phyloP scores from a whole-genome alignment of 2,329 filamentous ascomycete species.

The Albophoma yamanashiensis region DNA sequence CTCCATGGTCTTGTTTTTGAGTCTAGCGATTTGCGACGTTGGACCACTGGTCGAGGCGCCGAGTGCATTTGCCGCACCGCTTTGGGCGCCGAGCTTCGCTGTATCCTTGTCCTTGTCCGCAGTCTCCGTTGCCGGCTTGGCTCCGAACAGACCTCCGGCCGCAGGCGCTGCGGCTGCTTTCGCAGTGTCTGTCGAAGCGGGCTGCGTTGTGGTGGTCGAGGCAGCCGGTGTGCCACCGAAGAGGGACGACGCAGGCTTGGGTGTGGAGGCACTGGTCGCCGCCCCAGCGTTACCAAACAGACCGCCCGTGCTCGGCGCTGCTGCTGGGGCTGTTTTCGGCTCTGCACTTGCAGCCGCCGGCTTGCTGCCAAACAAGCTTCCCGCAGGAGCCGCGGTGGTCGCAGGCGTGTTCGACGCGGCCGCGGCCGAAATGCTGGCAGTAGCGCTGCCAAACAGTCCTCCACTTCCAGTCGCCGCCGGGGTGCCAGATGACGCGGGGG shows the following conservation, averaged over 20 bases:
- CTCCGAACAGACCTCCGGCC: slow-evolving; percentile 19
- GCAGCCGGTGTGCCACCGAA: slow-evolving; percentile 11
- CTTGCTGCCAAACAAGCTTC: slow-evolving; percentile 22
- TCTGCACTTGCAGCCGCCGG: slow-evolving; percentile 18
- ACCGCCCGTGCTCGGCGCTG: slow-evolving; percentile 17
- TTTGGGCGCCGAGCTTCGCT: slow-evolving; percentile 17
- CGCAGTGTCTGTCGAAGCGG: slow-evolving; percentile 13
- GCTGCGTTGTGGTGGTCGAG: slow-evolving; percentile 15
- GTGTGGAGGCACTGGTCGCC: slow-evolving; percentile 4
- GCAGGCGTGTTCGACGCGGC: slow-evolving; percentile 9
- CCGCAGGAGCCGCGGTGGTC: slow-evolving; percentile 14
- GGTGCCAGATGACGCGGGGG: slow-evolving; percentile 8
- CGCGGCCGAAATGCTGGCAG: slow-evolving; percentile 12
- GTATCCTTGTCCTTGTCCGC: slow-evolving; percentile 14
- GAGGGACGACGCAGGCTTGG: slow-evolving; percentile 7
- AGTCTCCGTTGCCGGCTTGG: slow-evolving; percentile 19
- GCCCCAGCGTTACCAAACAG: slow-evolving; percentile 18
- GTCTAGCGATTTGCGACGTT: slow-evolving; percentile 71
- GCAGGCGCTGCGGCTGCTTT: slow-evolving; percentile 16
- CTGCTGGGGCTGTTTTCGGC: slow-evolving; percentile 14
- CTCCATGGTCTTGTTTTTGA: slow-evolving; percentile 99
- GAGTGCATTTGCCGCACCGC: slow-evolving; percentile 30
- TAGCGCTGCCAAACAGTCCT: slow-evolving; percentile 21
- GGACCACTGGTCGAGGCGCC: slow-evolving; percentile 72
- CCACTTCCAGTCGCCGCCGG: slow-evolving; percentile 14